Evolutionary conservation across 2,329 filamentous ascomycete species (phyloP).

Genomic region (Colletotrichum truncatum): DNA sequence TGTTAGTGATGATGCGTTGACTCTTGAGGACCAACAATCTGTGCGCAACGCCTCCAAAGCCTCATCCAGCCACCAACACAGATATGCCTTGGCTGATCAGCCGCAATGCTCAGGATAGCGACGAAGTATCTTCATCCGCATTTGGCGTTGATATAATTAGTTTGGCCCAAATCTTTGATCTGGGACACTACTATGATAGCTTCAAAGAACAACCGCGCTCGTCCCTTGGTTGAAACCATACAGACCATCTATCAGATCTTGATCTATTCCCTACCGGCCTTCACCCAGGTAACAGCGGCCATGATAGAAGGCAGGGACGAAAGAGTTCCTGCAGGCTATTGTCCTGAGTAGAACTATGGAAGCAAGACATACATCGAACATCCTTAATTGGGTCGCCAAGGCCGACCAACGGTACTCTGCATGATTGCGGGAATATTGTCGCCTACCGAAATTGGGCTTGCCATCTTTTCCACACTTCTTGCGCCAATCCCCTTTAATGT

Average conservation of each 20-base stretch:
- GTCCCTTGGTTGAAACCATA: too few relatives aligned
- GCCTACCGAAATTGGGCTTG: slow-evolving; percentile 27
- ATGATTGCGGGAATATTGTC: slow-evolving; percentile 30
- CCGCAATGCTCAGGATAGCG: slow-evolving; percentile 2
- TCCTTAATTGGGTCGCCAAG: slow-evolving; percentile 31
- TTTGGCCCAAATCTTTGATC: neutral
- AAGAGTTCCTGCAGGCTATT: slow-evolving; percentile 25
- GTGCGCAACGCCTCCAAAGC: slow-evolving; percentile 18
- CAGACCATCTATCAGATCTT: too few relatives aligned
- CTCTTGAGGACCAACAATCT: slow-evolving; percentile 17
- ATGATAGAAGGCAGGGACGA: neutral
- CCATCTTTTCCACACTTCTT: slow-evolving; percentile 7
- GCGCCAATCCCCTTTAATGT: slow-evolving; percentile 8
- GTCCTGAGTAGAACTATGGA: slow-evolving; percentile 15
- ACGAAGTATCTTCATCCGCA: neutral
- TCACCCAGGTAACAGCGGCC: neutral
- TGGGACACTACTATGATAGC: neutral
- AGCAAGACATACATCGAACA: slow-evolving; percentile 31
- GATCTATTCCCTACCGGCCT: too few relatives aligned
- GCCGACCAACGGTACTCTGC: slow-evolving; percentile 21
- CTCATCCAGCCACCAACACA: slow-evolving; percentile 1
- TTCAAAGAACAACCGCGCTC: too few relatives aligned
- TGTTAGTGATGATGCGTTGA: neutral
- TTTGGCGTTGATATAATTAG: neutral
- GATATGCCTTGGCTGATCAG: neutral